These are phyloP conservation scores for Leishmania guyanensis DNA, from an alignment of 208 protist genomes.

Conservation along the genomic window DNA sequence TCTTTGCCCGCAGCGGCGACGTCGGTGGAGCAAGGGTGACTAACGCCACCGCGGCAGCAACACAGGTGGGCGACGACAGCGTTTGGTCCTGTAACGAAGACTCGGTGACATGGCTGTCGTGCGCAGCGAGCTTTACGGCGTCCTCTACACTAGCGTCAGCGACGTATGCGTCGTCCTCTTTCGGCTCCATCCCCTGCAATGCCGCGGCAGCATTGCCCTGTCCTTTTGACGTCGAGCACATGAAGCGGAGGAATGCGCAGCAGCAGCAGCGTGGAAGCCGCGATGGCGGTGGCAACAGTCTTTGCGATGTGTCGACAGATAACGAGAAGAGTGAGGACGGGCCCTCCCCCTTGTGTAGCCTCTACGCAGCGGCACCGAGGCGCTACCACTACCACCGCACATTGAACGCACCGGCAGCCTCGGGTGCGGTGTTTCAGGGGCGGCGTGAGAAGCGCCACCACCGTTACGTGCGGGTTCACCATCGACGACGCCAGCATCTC, in stretches of 20 bases:
- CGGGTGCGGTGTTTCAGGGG: not conserved
- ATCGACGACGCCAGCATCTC: slow-evolving; percentile 8
- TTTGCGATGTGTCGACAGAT: slow-evolving; percentile 5
- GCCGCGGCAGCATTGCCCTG: not conserved
- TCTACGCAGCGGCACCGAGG: slow-evolving; percentile 26
- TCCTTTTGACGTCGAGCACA: not conserved
- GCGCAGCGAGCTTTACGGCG: slow-evolving; percentile 29
- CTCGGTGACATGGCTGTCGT: slow-evolving; percentile 29
- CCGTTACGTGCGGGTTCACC: slow-evolving; percentile 37
- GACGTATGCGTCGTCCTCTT: slow-evolving; percentile 30
- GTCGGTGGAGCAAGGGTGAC: not conserved
- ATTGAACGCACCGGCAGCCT: not conserved
- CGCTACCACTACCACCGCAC: slow-evolving; percentile 28
- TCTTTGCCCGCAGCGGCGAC: not conserved
- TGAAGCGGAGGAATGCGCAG: not conserved
- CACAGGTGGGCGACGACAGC: not conserved
- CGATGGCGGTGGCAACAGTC: not conserved
- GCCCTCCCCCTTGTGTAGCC: not conserved
- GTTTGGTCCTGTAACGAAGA: slow-evolving; percentile 1
- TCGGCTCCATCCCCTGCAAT: slow-evolving; percentile 12
- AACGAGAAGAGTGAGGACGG: not conserved
- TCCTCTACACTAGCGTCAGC: slow-evolving; percentile 21
- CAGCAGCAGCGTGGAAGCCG: not conserved
- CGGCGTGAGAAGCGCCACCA: slow-evolving; percentile 29
- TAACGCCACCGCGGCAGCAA: not conserved